phyloP scores from a whole-genome alignment of 106 monocot species.

The Dendrobium officinale region DNA sequence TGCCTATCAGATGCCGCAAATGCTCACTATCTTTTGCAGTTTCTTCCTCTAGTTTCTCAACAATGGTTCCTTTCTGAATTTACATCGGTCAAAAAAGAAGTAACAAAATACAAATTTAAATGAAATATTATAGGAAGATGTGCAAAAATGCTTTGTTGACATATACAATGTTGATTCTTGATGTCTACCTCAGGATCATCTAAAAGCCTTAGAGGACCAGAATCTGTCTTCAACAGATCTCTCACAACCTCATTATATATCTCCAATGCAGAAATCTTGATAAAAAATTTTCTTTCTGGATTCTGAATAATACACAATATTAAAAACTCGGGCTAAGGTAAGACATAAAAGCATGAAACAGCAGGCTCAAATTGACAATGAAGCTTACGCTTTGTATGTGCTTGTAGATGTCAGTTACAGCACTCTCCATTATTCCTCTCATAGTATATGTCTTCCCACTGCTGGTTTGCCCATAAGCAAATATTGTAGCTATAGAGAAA shows the following conservation, averaged over 20 bases:
- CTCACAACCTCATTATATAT: constrained; percentile 93
- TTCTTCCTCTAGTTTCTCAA: constrained; percentile 91
- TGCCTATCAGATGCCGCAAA: constrained; percentile 68
- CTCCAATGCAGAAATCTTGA: constrained; percentile 93
- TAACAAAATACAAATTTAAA: background rate
- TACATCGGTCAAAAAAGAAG: background rate
- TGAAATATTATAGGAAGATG: background rate
- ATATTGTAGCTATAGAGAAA: constrained; percentile 75
- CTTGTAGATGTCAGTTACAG: constrained; percentile 83
- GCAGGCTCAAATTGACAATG: background rate
- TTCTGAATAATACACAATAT: constrained; percentile 26
- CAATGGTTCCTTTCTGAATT: constrained; percentile 84
- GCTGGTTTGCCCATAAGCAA: constrained; percentile 99
- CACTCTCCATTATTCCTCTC: constrained; percentile 86
- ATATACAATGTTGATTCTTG: background rate
- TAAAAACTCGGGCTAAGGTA: background rate
- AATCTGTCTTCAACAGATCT: constrained; percentile 81
- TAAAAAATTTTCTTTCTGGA: constrained; percentile 62
- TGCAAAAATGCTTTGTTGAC: background rate
- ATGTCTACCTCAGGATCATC: constrained; percentile 94
- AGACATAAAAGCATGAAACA: background rate
- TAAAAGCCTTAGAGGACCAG: constrained; percentile 76
- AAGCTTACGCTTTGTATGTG: constrained; percentile 80
- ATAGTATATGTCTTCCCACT: constrained; percentile 21
- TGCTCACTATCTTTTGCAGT: constrained; percentile 72